Base-by-base conservation (phyloP, 805 yeast genomes). In the Myxozyma geophila region DNA sequence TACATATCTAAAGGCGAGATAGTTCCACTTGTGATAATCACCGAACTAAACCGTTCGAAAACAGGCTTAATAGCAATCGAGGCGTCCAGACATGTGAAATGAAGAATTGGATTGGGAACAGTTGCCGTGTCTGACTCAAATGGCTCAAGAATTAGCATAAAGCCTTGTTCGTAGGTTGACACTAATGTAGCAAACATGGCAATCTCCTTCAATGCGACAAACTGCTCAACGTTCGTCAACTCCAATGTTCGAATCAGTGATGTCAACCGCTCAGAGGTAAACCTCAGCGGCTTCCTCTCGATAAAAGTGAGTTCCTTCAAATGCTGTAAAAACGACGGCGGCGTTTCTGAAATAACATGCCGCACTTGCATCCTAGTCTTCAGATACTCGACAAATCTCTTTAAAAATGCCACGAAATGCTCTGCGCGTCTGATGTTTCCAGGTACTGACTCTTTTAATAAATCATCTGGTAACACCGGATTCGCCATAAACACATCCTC, bases 1-100 rank as follows among this genome's bases (percentile, higher is more conserved):
- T 95, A 95, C 99, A 95, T 95, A 73, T 95, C 98, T 74, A 95
- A 83, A 0, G 99, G 99, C 0, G 98, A 93, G 54, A 95, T 95
- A 15, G 99, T 95, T 69, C 99, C 99, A 0, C 97, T 90, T 0
- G 99, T 95, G 65, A 95, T 95, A 66, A 95, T 88, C 10, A 95
- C 96, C 0, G 97, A 88, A 7, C 90, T 87, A 72, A 93, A 95
- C 63, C 92, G 82, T 57, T 95, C 99, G 79, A 95, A 93, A 0
- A 95, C 92, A 0, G 99, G 99, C 73, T 92, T 95, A 69, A 95
- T 95, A 2, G 98, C 98, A 70, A 95, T 95, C 0, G 98, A 91
- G 0, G 99, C 99, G 78, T 95, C 99, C 54, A 95, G 80, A 78
- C 99, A 95, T 0, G 97, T 88, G 74, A 95, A 92, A 71, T 93